Evolutionary conservation across 2,329 filamentous ascomycete species (phyloP).

Genomic region (Ceratocystis destructans): DNA sequence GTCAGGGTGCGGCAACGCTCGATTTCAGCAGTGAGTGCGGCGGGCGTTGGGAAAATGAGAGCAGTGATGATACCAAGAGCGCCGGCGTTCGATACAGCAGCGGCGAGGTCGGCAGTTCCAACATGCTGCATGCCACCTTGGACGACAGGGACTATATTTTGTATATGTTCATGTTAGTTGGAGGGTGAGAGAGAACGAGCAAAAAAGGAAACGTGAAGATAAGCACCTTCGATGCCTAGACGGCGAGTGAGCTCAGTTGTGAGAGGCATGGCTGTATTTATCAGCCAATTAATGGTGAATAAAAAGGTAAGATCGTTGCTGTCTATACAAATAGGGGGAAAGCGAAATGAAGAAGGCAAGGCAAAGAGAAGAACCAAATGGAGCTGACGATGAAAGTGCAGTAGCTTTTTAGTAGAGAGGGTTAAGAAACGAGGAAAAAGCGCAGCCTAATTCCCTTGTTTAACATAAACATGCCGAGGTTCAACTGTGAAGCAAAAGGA

Average conservation of each 20-base stretch:
- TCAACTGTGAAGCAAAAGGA: no score
- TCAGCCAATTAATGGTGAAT: no score
- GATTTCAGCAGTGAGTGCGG: slow-evolving; percentile 88
- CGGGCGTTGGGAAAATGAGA: slow-evolving; percentile 83
- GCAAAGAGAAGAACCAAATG: no score
- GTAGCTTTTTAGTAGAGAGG: neutral
- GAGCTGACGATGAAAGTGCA: neutral
- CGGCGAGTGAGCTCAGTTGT: slow-evolving; percentile 43
- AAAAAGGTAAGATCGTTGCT: neutral
- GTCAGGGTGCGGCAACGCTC: slow-evolving; percentile 70
- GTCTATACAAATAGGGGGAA: neutral
- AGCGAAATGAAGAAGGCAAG: no score
- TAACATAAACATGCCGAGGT: no score
- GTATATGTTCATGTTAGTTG: slow-evolving; percentile 3
- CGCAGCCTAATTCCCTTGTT: no score
- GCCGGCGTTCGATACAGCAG: slow-evolving; percentile 67
- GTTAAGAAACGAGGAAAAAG: no score
- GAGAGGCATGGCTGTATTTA: slow-evolving; percentile 37
- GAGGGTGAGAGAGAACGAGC: neutral
- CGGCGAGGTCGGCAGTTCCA: slow-evolving; percentile 64
- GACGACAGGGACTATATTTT: slow-evolving; percentile 54
- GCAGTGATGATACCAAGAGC: slow-evolving; percentile 72
- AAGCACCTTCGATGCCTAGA: slow-evolving; percentile 40
- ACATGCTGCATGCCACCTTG: slow-evolving; percentile 84
- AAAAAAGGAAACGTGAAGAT: neutral